Conservation (phyloP, 495 filamentous ascomycete species). For the Neurospora sp. region DNA sequence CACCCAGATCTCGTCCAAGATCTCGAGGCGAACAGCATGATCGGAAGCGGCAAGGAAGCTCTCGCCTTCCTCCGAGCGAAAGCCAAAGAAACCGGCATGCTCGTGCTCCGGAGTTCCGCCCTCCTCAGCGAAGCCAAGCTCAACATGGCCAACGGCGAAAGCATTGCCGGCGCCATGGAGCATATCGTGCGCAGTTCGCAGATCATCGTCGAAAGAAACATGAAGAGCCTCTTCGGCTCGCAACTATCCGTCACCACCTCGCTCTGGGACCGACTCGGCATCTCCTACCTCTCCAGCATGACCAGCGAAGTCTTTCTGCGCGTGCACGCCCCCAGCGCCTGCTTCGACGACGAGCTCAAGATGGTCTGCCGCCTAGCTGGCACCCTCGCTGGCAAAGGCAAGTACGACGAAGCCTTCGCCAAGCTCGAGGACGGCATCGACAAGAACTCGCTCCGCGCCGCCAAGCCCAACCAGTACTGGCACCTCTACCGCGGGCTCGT, state of each 20-base stretch:
- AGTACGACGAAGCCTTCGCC: slow-evolving; percentile 59
- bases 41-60: slow-evolving; percentile 71
- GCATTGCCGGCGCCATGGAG: slow-evolving; percentile 65
- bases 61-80: slow-evolving; percentile 78
- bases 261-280: slow-evolving; percentile 69
- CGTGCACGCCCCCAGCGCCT: slow-evolving; percentile 53
- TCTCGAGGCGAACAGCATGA: slow-evolving; percentile 58
- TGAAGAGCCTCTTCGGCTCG: slow-evolving; percentile 60
- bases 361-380: slow-evolving; percentile 38
- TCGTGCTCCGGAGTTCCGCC: slow-evolving; percentile 74
- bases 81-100: slow-evolving; percentile 81
- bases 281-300: slow-evolving; percentile 51
- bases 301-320: slow-evolving; percentile 68
- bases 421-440: slow-evolving; percentile 54
- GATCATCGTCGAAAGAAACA: slow-evolving; percentile 64
- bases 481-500: slow-evolving; percentile 61
- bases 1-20: slow-evolving; percentile 68
- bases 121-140: slow-evolving; percentile 81
- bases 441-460: slow-evolving; percentile 54
- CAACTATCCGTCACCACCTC: slow-evolving; percentile 63
- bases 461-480: slow-evolving; percentile 76
- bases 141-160: slow-evolving; percentile 65
- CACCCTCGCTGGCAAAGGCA: slow-evolving; percentile 43
- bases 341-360: slow-evolving; percentile 71
- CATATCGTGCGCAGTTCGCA: slow-evolving; percentile 72